A percentile compares a stretch with the other conserved stretches of the same genome.
Conservation (phyloP, 106 monocot species). For the Dendrobium officinale region DNA sequence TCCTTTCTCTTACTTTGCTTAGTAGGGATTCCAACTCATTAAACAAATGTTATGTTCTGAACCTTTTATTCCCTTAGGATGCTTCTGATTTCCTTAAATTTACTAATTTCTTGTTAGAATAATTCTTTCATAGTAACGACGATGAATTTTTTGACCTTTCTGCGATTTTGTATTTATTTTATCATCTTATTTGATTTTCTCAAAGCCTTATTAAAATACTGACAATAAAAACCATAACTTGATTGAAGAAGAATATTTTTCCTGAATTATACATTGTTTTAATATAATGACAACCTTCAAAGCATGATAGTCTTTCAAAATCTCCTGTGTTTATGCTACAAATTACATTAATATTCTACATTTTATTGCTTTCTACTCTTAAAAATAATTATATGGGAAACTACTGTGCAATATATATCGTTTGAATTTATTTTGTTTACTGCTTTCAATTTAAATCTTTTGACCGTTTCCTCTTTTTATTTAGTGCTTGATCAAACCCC, state of each 20-base stretch:
- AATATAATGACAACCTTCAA: not conserved
- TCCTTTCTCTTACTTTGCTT: not conserved
- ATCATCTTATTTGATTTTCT: no score
- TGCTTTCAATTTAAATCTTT: not conserved
- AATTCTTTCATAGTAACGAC: not conserved
- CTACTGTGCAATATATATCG: not conserved
- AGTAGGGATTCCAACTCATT: not conserved
- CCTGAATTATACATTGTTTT: not conserved
- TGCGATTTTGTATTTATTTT: no score
- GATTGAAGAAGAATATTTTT: not conserved
- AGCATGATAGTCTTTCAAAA: not conserved
- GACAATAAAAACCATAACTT: no score
- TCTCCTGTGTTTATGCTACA: not conserved
- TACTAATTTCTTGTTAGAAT: not conserved
- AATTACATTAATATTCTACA: not conserved
- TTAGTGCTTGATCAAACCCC: constrained; percentile 78
- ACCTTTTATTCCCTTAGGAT: not conserved
- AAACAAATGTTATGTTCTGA: not conserved
- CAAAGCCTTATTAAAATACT: no score
- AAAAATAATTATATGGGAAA: not conserved
- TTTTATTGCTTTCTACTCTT: not conserved
- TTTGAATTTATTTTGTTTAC: not conserved
- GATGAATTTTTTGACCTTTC: not conserved
- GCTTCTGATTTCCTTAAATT: not conserved
- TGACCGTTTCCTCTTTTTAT: not conserved